Evolutionary conservation across 768 basidiomycete genomes (phyloP).

Genomic region (Sistotremastrum niveocremeum): DNA sequence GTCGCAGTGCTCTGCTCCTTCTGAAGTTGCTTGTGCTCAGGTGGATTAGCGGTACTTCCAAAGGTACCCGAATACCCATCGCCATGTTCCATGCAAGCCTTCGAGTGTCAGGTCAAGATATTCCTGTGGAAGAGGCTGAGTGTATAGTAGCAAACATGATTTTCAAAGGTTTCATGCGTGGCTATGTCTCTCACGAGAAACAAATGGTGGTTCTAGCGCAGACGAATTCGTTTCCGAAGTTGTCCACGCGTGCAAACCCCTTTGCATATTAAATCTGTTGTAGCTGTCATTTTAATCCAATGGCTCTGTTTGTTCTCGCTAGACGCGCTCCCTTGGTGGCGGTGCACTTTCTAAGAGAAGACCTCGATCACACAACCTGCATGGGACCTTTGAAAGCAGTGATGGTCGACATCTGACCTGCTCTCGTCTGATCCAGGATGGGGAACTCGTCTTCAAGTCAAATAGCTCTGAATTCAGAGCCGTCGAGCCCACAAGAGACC

Average conservation of each 20-base stretch:
- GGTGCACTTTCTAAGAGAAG: no score
- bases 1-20: neutral
- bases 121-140: slow-evolving; percentile 73
- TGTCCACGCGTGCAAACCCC: slow-evolving; percentile 49
- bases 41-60: slow-evolving; percentile 70
- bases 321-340: no score
- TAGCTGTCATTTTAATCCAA: no score
- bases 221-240: slow-evolving; percentile 65
- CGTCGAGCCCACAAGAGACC: no score
- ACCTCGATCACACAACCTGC: no score
- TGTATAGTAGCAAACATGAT: slow-evolving; percentile 94
- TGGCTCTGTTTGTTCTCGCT: no score
- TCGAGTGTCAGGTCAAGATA: slow-evolving; percentile 52
- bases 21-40: slow-evolving; percentile 3
- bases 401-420: no score
- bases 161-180: slow-evolving; percentile 81
- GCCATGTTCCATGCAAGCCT: slow-evolving; percentile 71
- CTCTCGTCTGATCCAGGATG: no score
- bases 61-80: slow-evolving; percentile 67
- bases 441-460: no score
- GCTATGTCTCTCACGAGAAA: slow-evolving; percentile 93
- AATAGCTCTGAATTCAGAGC: no score
- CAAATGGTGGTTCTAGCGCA: slow-evolving; percentile 85
- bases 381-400: no score
- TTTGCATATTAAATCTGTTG: slow-evolving; percentile 14